phyloP scores from a whole-genome alignment of 2,329 filamentous ascomycete genomes.

The Parastagonospora nodorum region DNA sequence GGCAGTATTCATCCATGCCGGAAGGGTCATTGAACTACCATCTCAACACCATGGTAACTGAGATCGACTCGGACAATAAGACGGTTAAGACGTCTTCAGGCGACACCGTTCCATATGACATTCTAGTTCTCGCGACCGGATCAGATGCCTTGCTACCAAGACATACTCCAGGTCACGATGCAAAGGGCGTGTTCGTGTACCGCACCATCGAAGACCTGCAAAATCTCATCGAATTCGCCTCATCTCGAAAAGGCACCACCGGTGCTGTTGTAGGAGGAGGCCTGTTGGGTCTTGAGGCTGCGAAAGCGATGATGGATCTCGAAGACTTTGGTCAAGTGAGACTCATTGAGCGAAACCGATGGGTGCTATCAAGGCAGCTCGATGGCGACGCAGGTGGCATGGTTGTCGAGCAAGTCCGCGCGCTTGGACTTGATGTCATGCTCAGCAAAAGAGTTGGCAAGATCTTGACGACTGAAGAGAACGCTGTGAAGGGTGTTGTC shows the following conservation, averaged over 20 bases:
- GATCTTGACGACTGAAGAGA: conserved; percentile 70
- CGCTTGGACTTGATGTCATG: conserved; percentile 79
- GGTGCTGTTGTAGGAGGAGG: conserved; percentile 85
- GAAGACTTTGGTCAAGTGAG: conserved; percentile 74
- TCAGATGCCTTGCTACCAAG: conserved; percentile 78
- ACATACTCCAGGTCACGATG: conserved; percentile 77
- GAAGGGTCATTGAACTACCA: conserved; percentile 74
- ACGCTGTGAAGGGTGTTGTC: conserved; percentile 72
- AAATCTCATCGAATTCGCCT: conserved; percentile 74
- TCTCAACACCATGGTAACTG: conserved; percentile 74
- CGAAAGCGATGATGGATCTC: conserved; percentile 89
- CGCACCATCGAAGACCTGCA: conserved; percentile 82
- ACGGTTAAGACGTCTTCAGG: conserved; percentile 73
- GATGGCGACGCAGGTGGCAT: conserved; percentile 80
- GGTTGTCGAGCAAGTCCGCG: conserved; percentile 79
- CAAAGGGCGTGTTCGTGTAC: conserved; percentile 86
- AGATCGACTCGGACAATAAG: conserved; percentile 68
- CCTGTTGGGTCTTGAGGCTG: conserved; percentile 83
- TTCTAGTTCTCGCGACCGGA: conserved; percentile 82
- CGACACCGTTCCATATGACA: conserved; percentile 73
- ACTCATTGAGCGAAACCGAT: conserved; percentile 80
- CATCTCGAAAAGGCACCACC: conserved; percentile 67
- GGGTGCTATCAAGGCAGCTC: conserved; percentile 81
- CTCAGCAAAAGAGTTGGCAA: conserved; percentile 75
- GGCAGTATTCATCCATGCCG: conserved; percentile 68